A percentile compares a stretch with the other conserved stretches of the same genome.
These are phyloP conservation scores for Rhododendron griersonianum DNA, from an alignment of 148 eudicot genomes.

Conservation along the genomic window DNA sequence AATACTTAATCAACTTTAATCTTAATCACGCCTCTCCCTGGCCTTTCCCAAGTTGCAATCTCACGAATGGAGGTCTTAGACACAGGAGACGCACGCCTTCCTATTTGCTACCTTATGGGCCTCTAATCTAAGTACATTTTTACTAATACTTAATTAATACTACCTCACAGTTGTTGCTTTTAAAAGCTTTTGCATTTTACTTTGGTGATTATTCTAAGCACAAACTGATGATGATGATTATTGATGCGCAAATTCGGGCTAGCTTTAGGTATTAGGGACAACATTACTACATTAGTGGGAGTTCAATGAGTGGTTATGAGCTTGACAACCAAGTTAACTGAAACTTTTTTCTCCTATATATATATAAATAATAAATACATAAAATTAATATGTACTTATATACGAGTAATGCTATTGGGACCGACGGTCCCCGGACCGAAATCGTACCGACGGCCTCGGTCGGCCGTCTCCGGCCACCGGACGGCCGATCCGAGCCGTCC, in stretches of 20 bases:
- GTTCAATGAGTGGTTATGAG: constrained; percentile 3
- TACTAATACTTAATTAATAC: background rate
- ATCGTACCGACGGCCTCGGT: no score
- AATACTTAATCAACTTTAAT: background rate
- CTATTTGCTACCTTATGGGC: background rate
- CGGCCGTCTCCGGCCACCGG: no score
- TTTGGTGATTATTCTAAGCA: background rate
- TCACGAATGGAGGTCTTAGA: no score
- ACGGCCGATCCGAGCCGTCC: no score
- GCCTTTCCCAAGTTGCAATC: no score
- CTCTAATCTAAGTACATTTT: background rate
- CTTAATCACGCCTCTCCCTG: no score
- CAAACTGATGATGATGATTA: background rate
- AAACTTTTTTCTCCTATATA: background rate
- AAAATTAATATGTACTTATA: no score
- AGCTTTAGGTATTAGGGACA: constrained; percentile 1
- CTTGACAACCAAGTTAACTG: background rate
- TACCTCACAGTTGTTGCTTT: background rate
- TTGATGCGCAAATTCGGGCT: background rate
- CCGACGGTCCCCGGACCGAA: no score
- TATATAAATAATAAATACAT: background rate
- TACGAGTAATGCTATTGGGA: no score
- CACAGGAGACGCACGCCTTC: no score
- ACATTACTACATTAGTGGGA: background rate
- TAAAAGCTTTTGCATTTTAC: background rate